These are phyloP conservation scores for Mucor racemosus DNA, from an alignment of 371 early-diverging fungal species.

Conservation along the genomic window DNA sequence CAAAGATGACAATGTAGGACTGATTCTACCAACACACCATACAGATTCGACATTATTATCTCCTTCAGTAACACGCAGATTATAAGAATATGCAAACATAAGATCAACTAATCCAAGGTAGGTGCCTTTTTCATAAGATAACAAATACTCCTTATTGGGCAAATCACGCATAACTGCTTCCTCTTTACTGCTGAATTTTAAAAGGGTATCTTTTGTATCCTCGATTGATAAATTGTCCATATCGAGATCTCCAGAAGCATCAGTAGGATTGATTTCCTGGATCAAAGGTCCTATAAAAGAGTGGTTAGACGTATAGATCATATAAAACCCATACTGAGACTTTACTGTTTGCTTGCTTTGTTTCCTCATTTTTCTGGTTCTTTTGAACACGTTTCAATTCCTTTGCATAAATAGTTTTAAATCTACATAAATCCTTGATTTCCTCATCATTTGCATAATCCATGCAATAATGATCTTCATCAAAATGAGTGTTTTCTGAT, in stretches of 20 bases:
- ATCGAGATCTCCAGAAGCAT: slow-evolving; percentile 14
- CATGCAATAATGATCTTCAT: slow-evolving; percentile 89
- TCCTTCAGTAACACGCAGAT: slow-evolving; percentile 83
- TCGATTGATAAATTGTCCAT: slow-evolving; percentile 35
- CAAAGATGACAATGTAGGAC: slow-evolving; percentile 80
- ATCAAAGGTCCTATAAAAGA: slow-evolving; percentile 35
- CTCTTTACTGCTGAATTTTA: slow-evolving; percentile 75
- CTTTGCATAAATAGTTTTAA: slow-evolving; percentile 72
- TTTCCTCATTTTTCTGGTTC: slow-evolving; percentile 21
- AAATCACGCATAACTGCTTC: slow-evolving; percentile 74
- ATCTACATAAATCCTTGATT: slow-evolving; percentile 72
- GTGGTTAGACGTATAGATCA: background rate
- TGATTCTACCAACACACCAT: slow-evolving; percentile 90
- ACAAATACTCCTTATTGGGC: slow-evolving; percentile 78
- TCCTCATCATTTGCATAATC: slow-evolving; percentile 78
- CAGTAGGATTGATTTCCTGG: slow-evolving; percentile 35
- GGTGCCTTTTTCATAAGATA: slow-evolving; percentile 65
- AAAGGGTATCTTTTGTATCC: slow-evolving; percentile 30
- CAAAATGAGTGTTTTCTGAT: slow-evolving; percentile 82
- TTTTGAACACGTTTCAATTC: slow-evolving; percentile 63
- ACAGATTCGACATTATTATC: slow-evolving; percentile 89
- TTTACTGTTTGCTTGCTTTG: slow-evolving; percentile 2
- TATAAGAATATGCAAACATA: slow-evolving; percentile 89
- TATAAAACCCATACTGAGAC: background rate
- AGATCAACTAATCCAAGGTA: slow-evolving; percentile 93